Conservation (phyloP, 768 basidiomycete species). For the Termitomyces sp. region DNA sequence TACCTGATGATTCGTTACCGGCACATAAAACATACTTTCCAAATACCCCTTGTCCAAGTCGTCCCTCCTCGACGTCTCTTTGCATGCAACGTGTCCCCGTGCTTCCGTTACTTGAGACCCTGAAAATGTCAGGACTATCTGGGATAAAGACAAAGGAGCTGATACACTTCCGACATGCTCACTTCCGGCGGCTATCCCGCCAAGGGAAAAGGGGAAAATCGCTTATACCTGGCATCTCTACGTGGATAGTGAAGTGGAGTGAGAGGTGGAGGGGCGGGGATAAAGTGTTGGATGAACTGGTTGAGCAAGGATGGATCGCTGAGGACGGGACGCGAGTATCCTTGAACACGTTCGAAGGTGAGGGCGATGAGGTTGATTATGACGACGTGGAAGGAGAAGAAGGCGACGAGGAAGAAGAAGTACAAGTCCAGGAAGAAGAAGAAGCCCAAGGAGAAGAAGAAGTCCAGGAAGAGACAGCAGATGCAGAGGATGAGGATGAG, state of each 20-base stretch:
- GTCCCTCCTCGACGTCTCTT: neutral
- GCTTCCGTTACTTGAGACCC: conserved; percentile 15
- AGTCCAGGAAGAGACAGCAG: conserved; percentile 17
- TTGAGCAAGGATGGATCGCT: conserved; percentile 27
- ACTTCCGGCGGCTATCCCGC: neutral
- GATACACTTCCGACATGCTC: conserved; percentile 14
- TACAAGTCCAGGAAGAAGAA: conserved; percentile 15
- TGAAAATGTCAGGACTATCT: conserved; percentile 17
- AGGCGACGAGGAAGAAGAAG: conserved; percentile 15
- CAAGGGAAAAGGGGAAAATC: neutral
- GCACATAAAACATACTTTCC: neutral
- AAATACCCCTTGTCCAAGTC: conserved; percentile 3
- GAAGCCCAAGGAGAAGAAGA: conserved; percentile 20
- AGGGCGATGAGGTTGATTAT: conserved; percentile 18
- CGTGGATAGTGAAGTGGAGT: conserved; percentile 29
- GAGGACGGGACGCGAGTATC: conserved; percentile 16
- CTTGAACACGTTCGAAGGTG: conserved; percentile 25
- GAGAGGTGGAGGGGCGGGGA: conserved; percentile 28
- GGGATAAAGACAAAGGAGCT: conserved; percentile 13
- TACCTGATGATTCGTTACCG: neutral
- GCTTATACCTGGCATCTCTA: conserved; percentile 2
- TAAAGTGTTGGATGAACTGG: conserved; percentile 29
- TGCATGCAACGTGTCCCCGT: conserved; percentile 7
- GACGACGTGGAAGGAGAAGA: conserved; percentile 15
- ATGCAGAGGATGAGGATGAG: neutral